Percentiles rank a stretch among this genome's conserved stretches.
These are phyloP conservation scores for Beauveria sp. DNA, from an alignment of 2,329 filamentous ascomycete species.

Conservation along the genomic window DNA sequence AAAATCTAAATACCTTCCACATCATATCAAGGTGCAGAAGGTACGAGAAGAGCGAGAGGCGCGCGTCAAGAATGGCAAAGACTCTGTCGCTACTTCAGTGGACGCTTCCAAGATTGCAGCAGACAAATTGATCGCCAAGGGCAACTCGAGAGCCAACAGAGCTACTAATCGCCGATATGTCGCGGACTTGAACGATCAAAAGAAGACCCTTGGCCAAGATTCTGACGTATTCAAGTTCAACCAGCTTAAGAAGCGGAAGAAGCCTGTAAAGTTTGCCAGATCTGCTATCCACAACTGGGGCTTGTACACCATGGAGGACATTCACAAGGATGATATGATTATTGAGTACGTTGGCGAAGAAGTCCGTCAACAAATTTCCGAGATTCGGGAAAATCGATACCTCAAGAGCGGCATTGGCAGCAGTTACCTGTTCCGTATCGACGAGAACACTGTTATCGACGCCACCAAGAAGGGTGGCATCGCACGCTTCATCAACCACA, in stretches of 20 bases:
- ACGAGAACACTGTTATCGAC: conserved; percentile 95
- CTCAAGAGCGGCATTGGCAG: conserved; percentile 94
- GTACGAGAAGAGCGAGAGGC: conserved; percentile 86
- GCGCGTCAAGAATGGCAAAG: conserved; percentile 59
- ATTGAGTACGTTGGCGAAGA: conserved; percentile 99
- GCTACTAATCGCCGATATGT: conserved; percentile 92
- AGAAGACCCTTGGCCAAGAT: conserved; percentile 74
- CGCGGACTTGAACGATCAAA: conserved; percentile 91
- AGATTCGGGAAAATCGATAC: conserved; percentile 86
- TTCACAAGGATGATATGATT: conserved; percentile 97
- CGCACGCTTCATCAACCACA: conserved; percentile 97
- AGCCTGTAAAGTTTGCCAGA: conserved; percentile 93
- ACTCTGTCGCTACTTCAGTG: conserved; percentile 55
- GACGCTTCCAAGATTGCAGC: conserved; percentile 67
- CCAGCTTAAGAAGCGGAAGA: conserved; percentile 98
- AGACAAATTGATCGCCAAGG: conserved; percentile 75
- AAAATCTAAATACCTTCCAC: conserved; percentile 95
- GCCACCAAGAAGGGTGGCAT: conserved; percentile 98
- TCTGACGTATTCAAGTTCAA: conserved; percentile 95
- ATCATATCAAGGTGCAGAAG: conserved; percentile 93
- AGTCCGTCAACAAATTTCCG: conserved; percentile 93
- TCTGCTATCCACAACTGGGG: conserved; percentile 99
- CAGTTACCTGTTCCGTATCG: conserved; percentile 95
- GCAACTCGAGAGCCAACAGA: conserved; percentile 85
- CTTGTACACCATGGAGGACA: conserved; percentile 94